These are phyloP conservation scores for Trichodelitschia bisporula DNA, from an alignment of 495 filamentous ascomycete genomes.

Conservation along the genomic window DNA sequence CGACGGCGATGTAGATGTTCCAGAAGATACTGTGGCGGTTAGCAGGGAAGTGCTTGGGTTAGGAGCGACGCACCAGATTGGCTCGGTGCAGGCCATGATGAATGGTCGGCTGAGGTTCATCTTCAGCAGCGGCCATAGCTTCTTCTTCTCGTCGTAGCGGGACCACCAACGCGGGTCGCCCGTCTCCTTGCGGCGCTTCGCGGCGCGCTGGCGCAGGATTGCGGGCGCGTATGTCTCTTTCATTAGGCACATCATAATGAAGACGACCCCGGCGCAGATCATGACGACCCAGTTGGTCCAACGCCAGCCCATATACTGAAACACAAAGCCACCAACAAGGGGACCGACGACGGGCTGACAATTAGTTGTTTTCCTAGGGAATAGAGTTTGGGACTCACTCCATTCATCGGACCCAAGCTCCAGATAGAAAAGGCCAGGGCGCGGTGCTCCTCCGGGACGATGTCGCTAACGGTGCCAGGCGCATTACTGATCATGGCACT, in stretches of 20 bases:
- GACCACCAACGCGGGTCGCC: conserved; percentile 54
- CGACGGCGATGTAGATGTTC: conserved; percentile 43
- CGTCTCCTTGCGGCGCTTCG: conserved; percentile 41
- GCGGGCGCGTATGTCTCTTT: conserved; percentile 60
- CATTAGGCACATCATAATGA: conserved; percentile 22
- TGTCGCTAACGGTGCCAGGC: conserved; percentile 63
- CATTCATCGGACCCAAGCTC: conserved; percentile 59
- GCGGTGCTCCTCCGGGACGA: conserved; percentile 41
- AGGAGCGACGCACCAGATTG: conserved; percentile 53
- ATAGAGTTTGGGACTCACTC: conserved; percentile 21
- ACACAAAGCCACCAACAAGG: conserved; percentile 54
- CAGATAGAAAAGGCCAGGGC: conserved; percentile 52
- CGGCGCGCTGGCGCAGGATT: conserved; percentile 44
- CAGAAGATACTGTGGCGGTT: conserved; percentile 37
- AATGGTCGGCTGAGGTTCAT: conserved; percentile 56
- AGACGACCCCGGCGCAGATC: conserved; percentile 30
- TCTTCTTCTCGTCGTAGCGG: conserved; percentile 42
- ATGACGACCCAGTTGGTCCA: conserved; percentile 75
- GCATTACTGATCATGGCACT: conserved; percentile 59
- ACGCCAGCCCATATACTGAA: conserved; percentile 56
- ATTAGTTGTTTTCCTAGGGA: background rate
- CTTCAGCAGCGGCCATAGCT: conserved; percentile 30
- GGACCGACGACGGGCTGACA: conserved; percentile 20
- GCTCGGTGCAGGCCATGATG: conserved; percentile 54
- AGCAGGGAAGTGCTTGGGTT: background rate